These are phyloP conservation scores for Beauveria sp. DNA, from an alignment of 2,329 filamentous ascomycete genomes.

Conservation along the genomic window DNA sequence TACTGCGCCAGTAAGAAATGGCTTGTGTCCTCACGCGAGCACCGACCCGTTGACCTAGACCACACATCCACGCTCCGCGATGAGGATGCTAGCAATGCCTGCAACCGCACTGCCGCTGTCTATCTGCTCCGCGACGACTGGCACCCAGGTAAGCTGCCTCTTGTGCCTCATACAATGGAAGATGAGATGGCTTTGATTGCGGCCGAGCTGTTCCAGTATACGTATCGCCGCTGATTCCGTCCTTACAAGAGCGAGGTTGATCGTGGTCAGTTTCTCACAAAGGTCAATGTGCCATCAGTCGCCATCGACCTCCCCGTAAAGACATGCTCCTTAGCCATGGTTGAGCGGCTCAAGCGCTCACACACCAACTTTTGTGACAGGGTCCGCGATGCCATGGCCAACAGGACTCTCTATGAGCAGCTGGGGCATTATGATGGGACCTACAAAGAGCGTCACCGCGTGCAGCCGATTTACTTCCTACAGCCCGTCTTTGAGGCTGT, in stretches of 20 bases:
- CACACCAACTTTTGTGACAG: neutral
- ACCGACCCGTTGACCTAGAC: neutral
- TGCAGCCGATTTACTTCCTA: neutral
- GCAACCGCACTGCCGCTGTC: slow-evolving; percentile 1
- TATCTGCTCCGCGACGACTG: neutral
- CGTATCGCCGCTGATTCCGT: neutral
- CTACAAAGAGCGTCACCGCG: neutral
- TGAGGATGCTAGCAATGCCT: slow-evolving; percentile 2
- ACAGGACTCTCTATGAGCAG: neutral
- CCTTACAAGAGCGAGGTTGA: slow-evolving; percentile 6
- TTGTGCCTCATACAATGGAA: too few species aligned
- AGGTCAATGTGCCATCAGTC: neutral
- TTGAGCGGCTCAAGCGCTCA: neutral
- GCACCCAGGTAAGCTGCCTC: neutral
- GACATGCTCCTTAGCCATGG: neutral
- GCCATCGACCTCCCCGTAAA: neutral
- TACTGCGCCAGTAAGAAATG: neutral
- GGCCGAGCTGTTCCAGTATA: neutral
- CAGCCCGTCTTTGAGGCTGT: slow-evolving; percentile 1
- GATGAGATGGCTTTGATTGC: neutral
- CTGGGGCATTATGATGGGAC: too few species aligned
- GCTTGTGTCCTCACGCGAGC: neutral
- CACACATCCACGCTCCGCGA: neutral
- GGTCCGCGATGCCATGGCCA: neutral
- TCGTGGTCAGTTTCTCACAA: slow-evolving; percentile 4